phyloP scores from a whole-genome alignment of 208 protist genomes.

The Phytomonas sp. region DNA sequence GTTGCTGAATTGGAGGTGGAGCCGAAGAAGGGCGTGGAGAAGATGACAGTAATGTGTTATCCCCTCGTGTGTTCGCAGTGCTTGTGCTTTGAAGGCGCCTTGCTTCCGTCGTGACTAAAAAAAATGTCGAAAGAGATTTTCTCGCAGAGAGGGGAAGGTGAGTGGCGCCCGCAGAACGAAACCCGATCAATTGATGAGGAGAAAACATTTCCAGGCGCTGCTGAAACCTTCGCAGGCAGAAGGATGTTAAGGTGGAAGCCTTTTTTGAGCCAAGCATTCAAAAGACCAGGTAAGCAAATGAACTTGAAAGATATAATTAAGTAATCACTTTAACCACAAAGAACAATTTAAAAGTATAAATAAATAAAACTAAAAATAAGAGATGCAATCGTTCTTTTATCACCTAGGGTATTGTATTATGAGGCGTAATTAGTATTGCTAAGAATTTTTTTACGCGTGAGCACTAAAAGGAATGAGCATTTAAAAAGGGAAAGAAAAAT shows the following conservation, averaged over 20 bases:
- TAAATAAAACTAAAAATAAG: background rate
- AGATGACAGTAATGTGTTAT: background rate
- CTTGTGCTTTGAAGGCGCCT: slow-evolving; percentile 11
- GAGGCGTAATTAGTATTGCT: background rate
- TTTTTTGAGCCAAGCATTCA: background rate
- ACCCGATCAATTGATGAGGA: background rate
- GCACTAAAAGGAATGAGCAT: background rate
- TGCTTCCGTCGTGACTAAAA: background rate
- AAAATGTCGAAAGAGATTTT: background rate
- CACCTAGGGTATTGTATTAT: background rate
- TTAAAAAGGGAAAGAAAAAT: background rate
- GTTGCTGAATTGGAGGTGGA: slow-evolving; percentile 21
- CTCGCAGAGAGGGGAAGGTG: background rate
- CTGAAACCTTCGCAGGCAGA: background rate
- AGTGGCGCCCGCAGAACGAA: background rate
- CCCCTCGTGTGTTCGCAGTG: background rate
- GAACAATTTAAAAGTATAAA: background rate
- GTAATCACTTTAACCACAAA: background rate
- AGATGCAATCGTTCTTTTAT: background rate
- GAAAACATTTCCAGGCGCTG: background rate
- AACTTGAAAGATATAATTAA: background rate
- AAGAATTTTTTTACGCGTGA: background rate
- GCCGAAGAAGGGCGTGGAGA: slow-evolving; percentile 1
- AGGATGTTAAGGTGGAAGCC: background rate
- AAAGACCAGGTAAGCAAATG: no score